phyloP scores from a whole-genome alignment of 2,329 filamentous ascomycete genomes.

The Ustulina deusta region DNA sequence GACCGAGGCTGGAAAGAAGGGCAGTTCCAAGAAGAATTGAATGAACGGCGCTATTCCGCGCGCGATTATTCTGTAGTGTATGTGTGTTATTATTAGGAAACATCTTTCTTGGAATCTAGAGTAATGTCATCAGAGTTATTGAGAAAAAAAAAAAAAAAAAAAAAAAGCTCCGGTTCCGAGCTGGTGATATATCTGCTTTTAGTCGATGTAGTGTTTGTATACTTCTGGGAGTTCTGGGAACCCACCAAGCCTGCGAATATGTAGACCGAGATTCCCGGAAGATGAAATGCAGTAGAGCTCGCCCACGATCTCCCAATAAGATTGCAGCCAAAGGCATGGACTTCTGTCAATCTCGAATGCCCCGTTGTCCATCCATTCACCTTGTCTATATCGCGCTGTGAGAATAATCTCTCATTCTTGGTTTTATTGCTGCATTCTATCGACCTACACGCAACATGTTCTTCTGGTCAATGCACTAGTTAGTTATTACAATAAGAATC shows the following conservation, averaged over 20 bases:
- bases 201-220: neutral
- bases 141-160: neutral
- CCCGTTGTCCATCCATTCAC: slow-evolving; percentile 8
- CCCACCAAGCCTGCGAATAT: too few relatives aligned
- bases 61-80: neutral
- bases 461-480: slow-evolving; percentile 28
- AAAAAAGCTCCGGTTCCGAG: neutral
- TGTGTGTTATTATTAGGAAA: neutral
- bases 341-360: neutral
- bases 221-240: neutral
- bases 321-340: neutral
- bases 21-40: slow-evolving; percentile 13
- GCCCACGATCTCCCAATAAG: neutral
- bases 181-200: neutral
- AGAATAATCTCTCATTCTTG: slow-evolving; percentile 6
- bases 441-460: slow-evolving; percentile 33
- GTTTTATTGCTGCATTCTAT: slow-evolving; percentile 35
- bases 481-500: slow-evolving; percentile 41
- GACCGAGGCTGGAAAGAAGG: slow-evolving; percentile 29
- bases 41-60: neutral
- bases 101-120: neutral
- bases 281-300: neutral
- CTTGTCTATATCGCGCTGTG: slow-evolving; percentile 1
- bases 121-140: neutral
- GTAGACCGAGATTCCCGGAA: neutral